A percentile compares a stretch with the other conserved stretches of the same genome.
Evolutionary conservation across 1,139 yeast species (phyloP).

Genomic region (Nakaseomyces nivariensis): DNA sequence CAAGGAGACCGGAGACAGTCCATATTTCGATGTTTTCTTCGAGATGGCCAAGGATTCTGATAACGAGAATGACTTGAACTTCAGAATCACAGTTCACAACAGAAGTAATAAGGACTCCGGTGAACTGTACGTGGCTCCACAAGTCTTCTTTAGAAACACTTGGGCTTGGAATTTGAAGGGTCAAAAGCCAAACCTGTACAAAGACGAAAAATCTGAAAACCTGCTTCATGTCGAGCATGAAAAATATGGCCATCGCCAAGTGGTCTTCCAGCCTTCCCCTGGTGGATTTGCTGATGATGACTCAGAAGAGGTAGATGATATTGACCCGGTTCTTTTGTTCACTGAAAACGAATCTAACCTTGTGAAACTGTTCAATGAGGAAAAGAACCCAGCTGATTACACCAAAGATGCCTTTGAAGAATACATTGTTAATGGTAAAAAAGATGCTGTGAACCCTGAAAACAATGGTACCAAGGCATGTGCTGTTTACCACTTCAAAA

Average conservation of each 20-base stretch:
- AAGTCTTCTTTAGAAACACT: constrained; percentile 76
- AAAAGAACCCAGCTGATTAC: constrained; percentile 41
- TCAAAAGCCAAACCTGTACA: constrained; percentile 45
- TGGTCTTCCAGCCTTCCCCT: constrained; percentile 84
- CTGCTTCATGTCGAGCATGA: constrained; percentile 56
- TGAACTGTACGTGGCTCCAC: constrained; percentile 82
- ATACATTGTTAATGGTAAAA: constrained; percentile 51
- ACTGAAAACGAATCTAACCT: constrained; percentile 87
- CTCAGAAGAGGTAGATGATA: constrained; percentile 12
- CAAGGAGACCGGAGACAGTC: constrained; percentile 51
- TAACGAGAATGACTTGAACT: constrained; percentile 70
- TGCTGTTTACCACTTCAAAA: constrained; percentile 75
- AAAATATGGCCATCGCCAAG: constrained; percentile 61
- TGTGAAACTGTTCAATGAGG: constrained; percentile 54
- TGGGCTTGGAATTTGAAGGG: constrained; percentile 73
- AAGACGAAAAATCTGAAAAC: constrained; percentile 30
- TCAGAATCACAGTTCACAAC: constrained; percentile 84
- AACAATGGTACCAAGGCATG: constrained; percentile 63
- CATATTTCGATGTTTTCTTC: constrained; percentile 82
- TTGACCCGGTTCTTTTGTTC: constrained; percentile 67
- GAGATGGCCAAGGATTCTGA: constrained; percentile 86
- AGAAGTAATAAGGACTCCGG: constrained; percentile 68
- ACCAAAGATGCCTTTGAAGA: constrained; percentile 93
- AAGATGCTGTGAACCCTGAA: constrained; percentile 59
- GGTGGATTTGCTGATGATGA: constrained; percentile 36